phyloP scores from a whole-genome alignment of 2,329 filamentous ascomycete genomes.

The Chrysoporthe deuterocubensis region DNA sequence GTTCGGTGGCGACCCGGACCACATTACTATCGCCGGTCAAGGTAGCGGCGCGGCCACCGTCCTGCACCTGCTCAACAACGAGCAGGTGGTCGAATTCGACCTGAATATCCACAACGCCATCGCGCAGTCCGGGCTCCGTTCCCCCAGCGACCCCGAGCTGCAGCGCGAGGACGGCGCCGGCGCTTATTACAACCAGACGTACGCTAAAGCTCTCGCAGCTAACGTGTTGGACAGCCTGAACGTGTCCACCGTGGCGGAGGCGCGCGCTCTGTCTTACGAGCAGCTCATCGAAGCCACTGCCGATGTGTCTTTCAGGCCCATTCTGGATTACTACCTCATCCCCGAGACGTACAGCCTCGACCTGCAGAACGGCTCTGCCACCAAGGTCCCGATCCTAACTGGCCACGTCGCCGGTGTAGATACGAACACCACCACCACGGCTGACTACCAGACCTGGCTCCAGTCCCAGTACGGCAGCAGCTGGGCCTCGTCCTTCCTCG shows the following conservation, averaged over 20 bases:
- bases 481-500: background rate
- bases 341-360: background rate
- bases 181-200: constrained; percentile 4
- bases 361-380: constrained; percentile 6
- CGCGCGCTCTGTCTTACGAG: constrained; percentile 10
- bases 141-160: background rate
- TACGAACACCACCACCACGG: background rate
- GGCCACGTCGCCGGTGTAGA: constrained; percentile 3
- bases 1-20: constrained; percentile 71
- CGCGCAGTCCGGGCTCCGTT: constrained; percentile 8
- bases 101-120: constrained; percentile 3
- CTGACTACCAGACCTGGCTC: background rate
- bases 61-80: constrained; percentile 9
- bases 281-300: constrained; percentile 2
- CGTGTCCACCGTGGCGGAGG: constrained; percentile 3
- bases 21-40: constrained; percentile 70
- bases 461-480: background rate
- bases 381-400: background rate
- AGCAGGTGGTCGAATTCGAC: background rate
- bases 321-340: constrained; percentile 11
- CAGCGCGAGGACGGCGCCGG: constrained; percentile 4
- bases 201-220: background rate
- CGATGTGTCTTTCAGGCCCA: background rate
- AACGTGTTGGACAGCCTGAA: background rate
- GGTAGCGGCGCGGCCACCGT: constrained; percentile 65